These are phyloP conservation scores for Patellifolia procumbens DNA, from an alignment of 179 eudicot species.

Conservation along the genomic window DNA sequence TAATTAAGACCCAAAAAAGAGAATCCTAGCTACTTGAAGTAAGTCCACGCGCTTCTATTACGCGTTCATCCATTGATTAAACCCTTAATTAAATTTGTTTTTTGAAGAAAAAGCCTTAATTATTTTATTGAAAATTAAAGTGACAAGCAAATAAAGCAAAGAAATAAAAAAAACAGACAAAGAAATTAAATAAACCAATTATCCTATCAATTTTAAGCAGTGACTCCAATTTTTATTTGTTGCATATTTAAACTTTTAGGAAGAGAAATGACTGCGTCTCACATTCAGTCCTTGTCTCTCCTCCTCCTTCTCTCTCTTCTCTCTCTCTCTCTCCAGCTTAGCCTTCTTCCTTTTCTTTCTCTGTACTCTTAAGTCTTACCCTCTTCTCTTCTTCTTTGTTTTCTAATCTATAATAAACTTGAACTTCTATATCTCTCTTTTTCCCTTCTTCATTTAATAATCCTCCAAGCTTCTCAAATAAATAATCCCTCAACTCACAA, in stretches of 20 bases:
- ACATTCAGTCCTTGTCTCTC: conserved; percentile 32
- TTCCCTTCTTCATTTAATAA: conserved; percentile 30
- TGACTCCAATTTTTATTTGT: conserved; percentile 24
- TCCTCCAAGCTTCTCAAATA: background rate
- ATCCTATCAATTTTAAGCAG: background rate
- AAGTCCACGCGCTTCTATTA: conserved; percentile 16
- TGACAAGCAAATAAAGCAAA: too few relatives aligned
- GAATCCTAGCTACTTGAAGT: background rate
- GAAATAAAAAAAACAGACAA: too few relatives aligned
- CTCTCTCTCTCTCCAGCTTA: conserved; percentile 10
- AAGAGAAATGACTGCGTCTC: conserved; percentile 50
- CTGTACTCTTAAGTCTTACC: conserved; percentile 16
- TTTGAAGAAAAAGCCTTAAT: conserved; percentile 11
- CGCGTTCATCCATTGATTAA: conserved; percentile 1
- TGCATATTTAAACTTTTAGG: conserved; percentile 35
- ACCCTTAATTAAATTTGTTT: too few relatives aligned
- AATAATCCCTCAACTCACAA: conserved; percentile 9
- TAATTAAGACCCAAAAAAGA: background rate
- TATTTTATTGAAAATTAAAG: conserved; percentile 6
- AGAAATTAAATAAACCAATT: conserved; percentile 4
- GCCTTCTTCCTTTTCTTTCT: conserved; percentile 33
- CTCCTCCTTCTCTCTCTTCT: conserved; percentile 10
- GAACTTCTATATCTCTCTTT: conserved; percentile 30
- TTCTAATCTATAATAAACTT: conserved; percentile 21
- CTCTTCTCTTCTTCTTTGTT: background rate